A percentile compares a stretch with the other conserved stretches of the same genome.
Evolutionary conservation across 768 basidiomycete species (phyloP).

Genomic region (Leucocoprinus leucothites): DNA sequence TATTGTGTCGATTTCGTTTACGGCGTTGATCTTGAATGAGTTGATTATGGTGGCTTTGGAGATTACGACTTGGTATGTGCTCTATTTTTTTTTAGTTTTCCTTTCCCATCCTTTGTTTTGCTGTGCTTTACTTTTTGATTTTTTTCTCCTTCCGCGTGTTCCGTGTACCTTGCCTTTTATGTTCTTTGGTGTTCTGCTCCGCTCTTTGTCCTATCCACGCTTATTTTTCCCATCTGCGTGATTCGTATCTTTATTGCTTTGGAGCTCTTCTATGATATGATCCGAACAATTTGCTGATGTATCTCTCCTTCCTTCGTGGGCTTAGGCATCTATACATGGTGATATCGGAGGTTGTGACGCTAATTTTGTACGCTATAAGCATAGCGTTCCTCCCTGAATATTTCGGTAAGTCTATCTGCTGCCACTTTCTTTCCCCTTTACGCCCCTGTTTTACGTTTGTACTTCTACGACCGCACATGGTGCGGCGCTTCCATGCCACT

Average conservation of each 20-base stretch:
- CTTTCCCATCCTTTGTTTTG: no score
- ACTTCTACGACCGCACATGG: no score
- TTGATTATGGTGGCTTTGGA: constrained; percentile 99
- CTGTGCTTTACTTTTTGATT: no score
- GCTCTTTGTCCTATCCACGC: no score
- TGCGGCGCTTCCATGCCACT: no score
- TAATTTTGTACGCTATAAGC: constrained; percentile 84
- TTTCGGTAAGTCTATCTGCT: constrained; percentile 66
- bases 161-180: no score
- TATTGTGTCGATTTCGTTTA: constrained; percentile 98
- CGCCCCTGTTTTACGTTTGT: no score
- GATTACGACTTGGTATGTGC: constrained; percentile 87
- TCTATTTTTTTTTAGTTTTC: not conserved
- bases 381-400: constrained; percentile 95
- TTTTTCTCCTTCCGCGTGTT: no score
- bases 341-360: constrained; percentile 84
- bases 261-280: no score
- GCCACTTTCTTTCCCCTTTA: not conserved
- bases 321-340: constrained; percentile 97
- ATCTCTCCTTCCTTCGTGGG: not conserved
- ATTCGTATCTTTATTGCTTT: no score
- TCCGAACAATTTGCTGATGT: not conserved
- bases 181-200: no score
- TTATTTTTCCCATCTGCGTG: no score
- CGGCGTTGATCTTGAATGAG: constrained; percentile 92